Conservation (phyloP, 2,329 filamentous ascomycete genomes). For the Daldinia sp. region DNA sequence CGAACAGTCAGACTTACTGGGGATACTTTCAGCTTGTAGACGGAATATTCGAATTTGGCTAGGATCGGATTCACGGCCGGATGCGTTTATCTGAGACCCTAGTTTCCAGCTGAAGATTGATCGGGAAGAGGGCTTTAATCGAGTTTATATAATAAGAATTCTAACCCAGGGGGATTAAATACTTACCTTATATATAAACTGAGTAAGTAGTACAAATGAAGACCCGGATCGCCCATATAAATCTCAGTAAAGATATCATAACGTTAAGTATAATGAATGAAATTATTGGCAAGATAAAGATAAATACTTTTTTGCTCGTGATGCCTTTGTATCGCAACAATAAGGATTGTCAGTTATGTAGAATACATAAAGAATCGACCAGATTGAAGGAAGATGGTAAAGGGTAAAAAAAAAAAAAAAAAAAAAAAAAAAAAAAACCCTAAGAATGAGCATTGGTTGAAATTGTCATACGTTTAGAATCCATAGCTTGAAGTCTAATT, state of each 20-base stretch:
- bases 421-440: no score
- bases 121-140: not conserved
- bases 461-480: no score
- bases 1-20: not conserved
- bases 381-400: no score
- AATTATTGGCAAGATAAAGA: not conserved
- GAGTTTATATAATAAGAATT: not conserved
- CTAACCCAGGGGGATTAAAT: no score
- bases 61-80: not conserved
- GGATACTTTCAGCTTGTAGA: not conserved
- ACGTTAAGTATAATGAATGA: not conserved
- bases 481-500: no score
- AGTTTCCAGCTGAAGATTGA: not conserved
- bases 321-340: not conserved
- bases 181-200: not conserved
- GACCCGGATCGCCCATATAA: not conserved
- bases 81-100: constrained; percentile 1
- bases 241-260: not conserved
- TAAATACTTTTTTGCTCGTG: not conserved
- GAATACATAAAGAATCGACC: no score
- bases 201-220: not conserved
- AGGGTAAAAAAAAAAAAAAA: no score
- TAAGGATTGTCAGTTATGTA: no score
- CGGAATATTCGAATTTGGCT: not conserved
- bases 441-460: no score